Conservation (phyloP, 495 filamentous ascomycete species). For the Aspergillus conjunctus region DNA sequence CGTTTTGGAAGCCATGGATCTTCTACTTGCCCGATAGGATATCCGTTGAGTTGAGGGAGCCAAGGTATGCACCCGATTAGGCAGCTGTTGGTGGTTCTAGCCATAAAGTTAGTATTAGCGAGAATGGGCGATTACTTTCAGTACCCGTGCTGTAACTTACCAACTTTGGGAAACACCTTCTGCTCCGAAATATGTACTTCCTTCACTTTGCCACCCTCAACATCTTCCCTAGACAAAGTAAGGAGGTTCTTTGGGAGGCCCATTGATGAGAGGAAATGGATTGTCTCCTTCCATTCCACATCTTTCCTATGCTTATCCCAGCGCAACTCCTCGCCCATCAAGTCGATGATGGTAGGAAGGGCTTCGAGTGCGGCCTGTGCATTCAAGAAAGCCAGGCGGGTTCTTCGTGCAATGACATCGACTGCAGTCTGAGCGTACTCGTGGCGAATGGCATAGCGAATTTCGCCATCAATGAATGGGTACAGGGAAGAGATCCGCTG, state of each 20-base stretch:
- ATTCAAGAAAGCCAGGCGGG: slow-evolving; percentile 89
- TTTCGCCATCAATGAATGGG: slow-evolving; percentile 95
- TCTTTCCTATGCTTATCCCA: slow-evolving; percentile 79
- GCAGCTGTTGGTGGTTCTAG: slow-evolving; percentile 61
- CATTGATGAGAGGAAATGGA: slow-evolving; percentile 81
- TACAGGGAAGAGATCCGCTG: slow-evolving; percentile 80
- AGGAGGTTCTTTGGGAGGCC: slow-evolving; percentile 79
- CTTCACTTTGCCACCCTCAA: slow-evolving; percentile 75
- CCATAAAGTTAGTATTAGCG: slow-evolving; percentile 29
- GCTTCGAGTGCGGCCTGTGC: slow-evolving; percentile 93
- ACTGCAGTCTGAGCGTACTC: slow-evolving; percentile 95
- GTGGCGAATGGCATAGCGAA: slow-evolving; percentile 84
- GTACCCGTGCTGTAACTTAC: slow-evolving; percentile 40
- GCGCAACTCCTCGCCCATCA: slow-evolving; percentile 86
- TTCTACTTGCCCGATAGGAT: slow-evolving; percentile 52
- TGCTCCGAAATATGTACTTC: slow-evolving; percentile 68
- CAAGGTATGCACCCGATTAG: no score
- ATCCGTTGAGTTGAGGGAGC: slow-evolving; percentile 38
- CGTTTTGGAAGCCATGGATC: slow-evolving; percentile 31
- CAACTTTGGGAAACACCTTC: slow-evolving; percentile 75
- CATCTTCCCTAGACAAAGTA: slow-evolving; percentile 68
- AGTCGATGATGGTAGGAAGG: slow-evolving; percentile 83
- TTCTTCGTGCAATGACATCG: slow-evolving; percentile 87
- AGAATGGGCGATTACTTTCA: background rate
- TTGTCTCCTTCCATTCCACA: slow-evolving; percentile 80